Base-by-base conservation (phyloP, 2,329 filamentous ascomycete species). In the Colletotrichum sp. region DNA sequence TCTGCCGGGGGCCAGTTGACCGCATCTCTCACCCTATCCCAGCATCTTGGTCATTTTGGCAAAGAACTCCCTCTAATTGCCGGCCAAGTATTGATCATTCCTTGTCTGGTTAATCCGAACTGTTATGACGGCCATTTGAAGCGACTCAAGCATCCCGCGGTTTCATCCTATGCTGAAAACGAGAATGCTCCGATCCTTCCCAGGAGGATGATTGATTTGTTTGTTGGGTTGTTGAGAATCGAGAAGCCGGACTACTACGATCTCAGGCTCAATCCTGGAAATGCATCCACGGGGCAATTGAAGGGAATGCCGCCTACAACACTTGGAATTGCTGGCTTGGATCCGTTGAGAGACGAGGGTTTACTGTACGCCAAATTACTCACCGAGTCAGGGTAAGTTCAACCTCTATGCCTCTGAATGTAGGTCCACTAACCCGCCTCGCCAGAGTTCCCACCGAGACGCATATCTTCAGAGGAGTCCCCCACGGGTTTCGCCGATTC, bases 11-110 rank as follows among this genome's bases (percentile, higher is more conserved):
- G 83, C 0, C 84, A 84, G 78, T 74, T 90, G 3, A 81, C 87
- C 1, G 86, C 87, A 0, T 84, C 36, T 34, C 78, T 90, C n/a
- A 78, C 82, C 0, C 77, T 85, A 3, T 83, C 86, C 55, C 86
- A 88, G 78, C 82, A 85, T 55, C 79, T 84, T 0, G 81, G 80
- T 21, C 55, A 78, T 0, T 78, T 78, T 1, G 73, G 67, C 0
- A 64, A 74, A 2, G 21, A 52, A 1, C 72, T 81, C 18, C 84
- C 78, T 68, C 77, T 81, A 1, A 82, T 90, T 67, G 85, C 86
- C 0, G 90, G 90, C 0, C 90, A 91, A 76, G 82, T 90, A 0
- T 79, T 91, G 4, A 87, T 88, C 83, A 90, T 90, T 13, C 88
- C 89, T 0, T 85, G 83, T 6, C 61, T 91, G n/a, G 84, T 87